Conservation (phyloP, 2,329 filamentous ascomycete species). For the Aspergillus bombycis region DNA sequence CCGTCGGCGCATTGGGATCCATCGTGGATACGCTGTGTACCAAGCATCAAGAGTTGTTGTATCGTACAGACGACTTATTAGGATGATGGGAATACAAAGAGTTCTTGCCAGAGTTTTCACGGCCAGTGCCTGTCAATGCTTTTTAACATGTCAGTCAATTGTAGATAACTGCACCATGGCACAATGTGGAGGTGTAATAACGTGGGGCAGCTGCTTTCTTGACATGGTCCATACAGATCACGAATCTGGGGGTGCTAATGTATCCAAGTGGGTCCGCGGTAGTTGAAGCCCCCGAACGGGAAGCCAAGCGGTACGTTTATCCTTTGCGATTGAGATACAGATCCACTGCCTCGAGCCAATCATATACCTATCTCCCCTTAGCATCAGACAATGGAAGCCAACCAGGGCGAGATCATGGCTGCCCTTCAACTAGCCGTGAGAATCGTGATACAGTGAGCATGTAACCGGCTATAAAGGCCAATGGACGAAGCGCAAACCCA, state of each 20-base stretch:
- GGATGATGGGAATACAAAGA: background rate
- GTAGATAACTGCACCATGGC: background rate
- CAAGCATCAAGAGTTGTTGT: background rate
- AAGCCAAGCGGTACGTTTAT: background rate
- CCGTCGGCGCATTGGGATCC: background rate
- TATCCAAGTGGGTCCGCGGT: background rate
- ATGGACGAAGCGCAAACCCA: too few relatives aligned
- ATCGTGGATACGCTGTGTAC: background rate
- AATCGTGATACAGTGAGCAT: background rate
- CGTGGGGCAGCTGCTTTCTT: background rate
- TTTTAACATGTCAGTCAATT: background rate
- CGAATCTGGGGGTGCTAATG: background rate
- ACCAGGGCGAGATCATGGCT: background rate
- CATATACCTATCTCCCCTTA: background rate
- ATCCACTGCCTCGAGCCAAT: background rate
- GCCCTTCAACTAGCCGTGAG: background rate
- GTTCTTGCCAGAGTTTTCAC: too few relatives aligned
- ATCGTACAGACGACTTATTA: background rate
- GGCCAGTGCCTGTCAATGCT: background rate
- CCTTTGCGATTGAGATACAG: background rate
- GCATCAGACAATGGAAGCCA: background rate
- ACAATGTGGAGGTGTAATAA: background rate
- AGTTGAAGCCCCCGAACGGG: background rate
- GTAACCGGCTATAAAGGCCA: background rate
- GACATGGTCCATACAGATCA: background rate